Conservation (phyloP, 2,329 filamentous ascomycete species). For the Curvularia spicifera region DNA sequence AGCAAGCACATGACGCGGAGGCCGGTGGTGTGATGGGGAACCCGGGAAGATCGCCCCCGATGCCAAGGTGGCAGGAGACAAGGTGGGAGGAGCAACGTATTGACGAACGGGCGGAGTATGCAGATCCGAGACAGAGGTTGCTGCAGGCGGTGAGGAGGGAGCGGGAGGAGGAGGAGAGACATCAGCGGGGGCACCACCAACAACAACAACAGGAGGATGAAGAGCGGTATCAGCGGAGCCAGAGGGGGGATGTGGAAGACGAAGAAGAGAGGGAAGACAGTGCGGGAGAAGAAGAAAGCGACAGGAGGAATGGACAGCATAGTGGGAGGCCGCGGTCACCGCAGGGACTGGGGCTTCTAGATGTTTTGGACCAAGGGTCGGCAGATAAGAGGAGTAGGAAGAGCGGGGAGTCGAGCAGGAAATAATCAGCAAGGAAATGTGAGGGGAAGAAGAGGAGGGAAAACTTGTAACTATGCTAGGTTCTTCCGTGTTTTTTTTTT, state of each 20-base stretch:
- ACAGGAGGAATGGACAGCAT: too few species aligned
- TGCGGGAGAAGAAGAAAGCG: not conserved
- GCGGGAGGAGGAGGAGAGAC: not conserved
- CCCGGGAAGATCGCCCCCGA: not conserved
- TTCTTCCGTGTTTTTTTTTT: too few species aligned
- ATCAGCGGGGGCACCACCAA: too few species aligned
- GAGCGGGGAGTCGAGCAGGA: not conserved
- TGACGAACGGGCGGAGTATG: not conserved
- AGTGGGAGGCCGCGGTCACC: not conserved
- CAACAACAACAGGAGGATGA: too few species aligned
- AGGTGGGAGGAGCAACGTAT: not conserved
- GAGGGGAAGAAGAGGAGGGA: too few species aligned
- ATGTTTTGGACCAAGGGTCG: constrained; percentile 1
- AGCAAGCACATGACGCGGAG: not conserved
- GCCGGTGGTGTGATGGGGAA: not conserved
- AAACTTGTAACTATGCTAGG: too few species aligned
- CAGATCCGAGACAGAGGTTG: not conserved
- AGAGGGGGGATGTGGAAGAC: not conserved
- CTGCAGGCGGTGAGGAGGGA: not conserved
- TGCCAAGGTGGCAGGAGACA: not conserved
- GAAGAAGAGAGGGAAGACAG: not conserved
- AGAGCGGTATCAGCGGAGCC: not conserved
- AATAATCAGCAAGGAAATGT: not conserved
- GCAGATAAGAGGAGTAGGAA: not conserved
- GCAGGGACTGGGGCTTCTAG: constrained; percentile 4